Base-by-base conservation (phyloP, 1,284 basidiomycete species). In the Trichosporon asahii region DNA sequence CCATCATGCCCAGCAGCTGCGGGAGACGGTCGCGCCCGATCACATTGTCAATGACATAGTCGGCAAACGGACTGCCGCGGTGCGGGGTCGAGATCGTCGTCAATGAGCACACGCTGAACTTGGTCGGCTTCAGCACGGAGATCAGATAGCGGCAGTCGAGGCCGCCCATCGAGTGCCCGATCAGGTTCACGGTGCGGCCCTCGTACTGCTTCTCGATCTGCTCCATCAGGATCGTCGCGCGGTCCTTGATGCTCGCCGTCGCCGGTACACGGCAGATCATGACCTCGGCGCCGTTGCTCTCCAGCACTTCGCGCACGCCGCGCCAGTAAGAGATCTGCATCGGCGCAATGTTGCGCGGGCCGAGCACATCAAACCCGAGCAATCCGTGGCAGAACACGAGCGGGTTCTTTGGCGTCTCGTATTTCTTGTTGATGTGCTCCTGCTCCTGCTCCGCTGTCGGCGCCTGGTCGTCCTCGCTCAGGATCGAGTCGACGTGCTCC, bases 91-190 rank as follows among this genome's bases (percentile, higher is more conserved):
- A 83, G 78, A 98, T 93, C n/a, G 95, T 97, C 2, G 95, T 97
- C 55, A 97, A 86, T 15, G 90, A 92, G 46, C 91, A 87, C 21
- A 96, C 90, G 23, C 81, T 84, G 80, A 88, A 88, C 29, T 76
- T 77, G 35, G 73, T 82, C 2, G 84, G 83, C 67, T 80, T 77
- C n/a, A 86, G 76, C 68, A 83, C 79, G 1, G 85, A 82, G 29
- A 85, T 83, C 49, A 98, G 87, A 81, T 94, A 96, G 57, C 95
- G 88, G 77, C 92, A 95, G 81, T 98, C 95, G 15, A 98, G 86
- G 8, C 95, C 95, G 25, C 95, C 95, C 94, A 96, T 97, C 77
- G 90, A 92, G 79, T 97, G 94, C n/a, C 91, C 94, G 66, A 97
- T 91, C 63, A 98, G 87, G 82, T 98, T 96, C 25, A 98, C 90